Evolutionary conservation across 495 filamentous ascomycete genomes (phyloP).

Genomic region (Coniosporium apollinis): DNA sequence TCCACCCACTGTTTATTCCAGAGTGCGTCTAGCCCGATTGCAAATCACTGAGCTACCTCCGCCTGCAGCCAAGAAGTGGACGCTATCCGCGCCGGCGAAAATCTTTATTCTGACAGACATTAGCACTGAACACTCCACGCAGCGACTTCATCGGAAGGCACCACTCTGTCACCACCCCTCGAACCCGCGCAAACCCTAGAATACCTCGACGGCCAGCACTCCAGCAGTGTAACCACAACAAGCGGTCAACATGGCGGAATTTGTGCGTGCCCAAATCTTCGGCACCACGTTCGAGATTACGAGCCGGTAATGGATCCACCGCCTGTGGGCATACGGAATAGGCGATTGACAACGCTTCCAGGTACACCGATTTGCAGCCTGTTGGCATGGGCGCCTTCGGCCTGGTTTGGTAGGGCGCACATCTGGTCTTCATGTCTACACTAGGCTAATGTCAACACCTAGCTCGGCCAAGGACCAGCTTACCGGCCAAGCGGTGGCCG

Average conservation of each 20-base stretch:
- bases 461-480: constrained; percentile 97
- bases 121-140: too few relatives aligned
- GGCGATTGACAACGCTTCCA: constrained; percentile 22
- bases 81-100: too few relatives aligned
- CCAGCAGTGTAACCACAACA: too few relatives aligned
- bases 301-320: constrained; percentile 52
- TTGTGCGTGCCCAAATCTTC: constrained; percentile 97
- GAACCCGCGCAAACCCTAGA: too few relatives aligned
- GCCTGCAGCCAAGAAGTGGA: too few relatives aligned
- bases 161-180: too few relatives aligned
- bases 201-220: too few relatives aligned
- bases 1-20: too few relatives aligned
- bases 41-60: too few relatives aligned
- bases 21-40: too few relatives aligned
- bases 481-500: constrained; percentile 83
- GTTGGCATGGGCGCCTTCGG: constrained; percentile 99
- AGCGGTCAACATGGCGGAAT: constrained; percentile 71
- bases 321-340: constrained; percentile 1
- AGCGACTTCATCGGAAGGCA: too few relatives aligned
- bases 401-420: constrained; percentile 65
- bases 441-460: constrained; percentile 5
- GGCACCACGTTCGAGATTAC: constrained; percentile 99
- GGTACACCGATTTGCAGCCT: constrained; percentile 94
- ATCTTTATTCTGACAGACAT: too few relatives aligned
- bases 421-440: neutral